Base-by-base conservation (phyloP, 2,329 filamentous ascomycete genomes). In the Neonectria punicea region DNA sequence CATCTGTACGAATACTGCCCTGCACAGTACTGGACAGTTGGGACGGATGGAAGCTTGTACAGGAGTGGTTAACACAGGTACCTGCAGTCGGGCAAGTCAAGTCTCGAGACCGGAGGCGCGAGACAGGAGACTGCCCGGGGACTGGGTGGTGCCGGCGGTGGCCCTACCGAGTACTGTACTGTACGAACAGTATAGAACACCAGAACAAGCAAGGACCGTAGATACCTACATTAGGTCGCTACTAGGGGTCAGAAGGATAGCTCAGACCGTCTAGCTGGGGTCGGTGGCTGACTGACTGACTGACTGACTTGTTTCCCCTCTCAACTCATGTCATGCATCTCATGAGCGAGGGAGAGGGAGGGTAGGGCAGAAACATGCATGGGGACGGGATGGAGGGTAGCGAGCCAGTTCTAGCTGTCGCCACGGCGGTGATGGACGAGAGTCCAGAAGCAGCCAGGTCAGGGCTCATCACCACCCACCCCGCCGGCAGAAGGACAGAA, bases 241-340 rank as follows among this genome's bases (percentile, higher is more conserved):
- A 25, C 8, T 36, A 55, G 47, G 56, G 44, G 60, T 62, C 60
- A 62, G 53, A 62, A 53, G 61, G 61, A 41, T 55, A 58, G 44
- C 61, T 49, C 54, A 63, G 47, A 32, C 61, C 49, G 50, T 50
- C 32, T 49, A 20, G 22, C 30, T 41, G 53, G 47, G 41, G 53
- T 25, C 57, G n/a, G 47, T 46, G 34, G 44, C 32, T 63, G 53
- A 16, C 34, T 36, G 34, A 36, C 32, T 36, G 34, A 36, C 34
- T 36, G 34, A 36, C 39, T 54, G 16, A 30, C 32, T 36, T 25
- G 34, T 28, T 28, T 25, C 58, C 18, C 36, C 46, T n/a, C 41
- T 34, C 58, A 28, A 43, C 58, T 32, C 49, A 53, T 57, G 49
- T 55, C 44, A 63, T 55, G 51, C 57, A 64, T 34, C 49, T 58